Base-by-base conservation (phyloP, 441 rosid species). In the Gossypium trilobum region DNA sequence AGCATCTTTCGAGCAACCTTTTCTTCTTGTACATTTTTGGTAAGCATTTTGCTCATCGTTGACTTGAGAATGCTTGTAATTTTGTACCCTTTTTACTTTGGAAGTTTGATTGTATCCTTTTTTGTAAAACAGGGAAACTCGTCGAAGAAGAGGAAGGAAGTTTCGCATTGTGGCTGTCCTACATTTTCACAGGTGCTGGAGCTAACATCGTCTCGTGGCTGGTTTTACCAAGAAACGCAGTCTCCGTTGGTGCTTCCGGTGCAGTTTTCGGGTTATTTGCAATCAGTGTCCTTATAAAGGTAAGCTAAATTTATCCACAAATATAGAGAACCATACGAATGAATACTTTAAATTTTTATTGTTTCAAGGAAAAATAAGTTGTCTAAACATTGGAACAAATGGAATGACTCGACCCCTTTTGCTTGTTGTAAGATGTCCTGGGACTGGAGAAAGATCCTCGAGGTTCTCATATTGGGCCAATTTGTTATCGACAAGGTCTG, bases 361-460 rank as follows among this genome's bases (percentile, higher is more conserved):
- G n/a, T 29, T 29, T 13, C 4, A 14, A 48, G 19, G 7, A 48
- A 54, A 3, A 25, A 25, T 4, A 1, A 42, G 5, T 3, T 39
- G 17, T 64, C 9, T 29, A 19, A 23, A 4, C 31, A 11, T 8
- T 10, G 17, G 62, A 36, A 54, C 17, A 14, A 54, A 54, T 22
- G 22, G 19, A 54, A 54, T 22, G 54, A 31, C 20, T 27, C 11
- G 20, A 58, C 0, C 5, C 4, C n/a, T 2, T 8, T 57, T 16
- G 70, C 66, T 73, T 25, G 31, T 63, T 76, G 72, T 73, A 27
- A 93, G 97, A 86, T 90, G 86, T 89, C 96, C 64, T 91, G 96
- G 98, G 94, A 91, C 74, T 93, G 98, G 98, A 88, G 97, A 81
- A 93, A 93, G 84, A 91, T 93, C 75, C 91, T 93, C 60, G 97